A percentile compares a stretch with the other conserved stretches of the same genome.
Conservation (phyloP, 805 yeast species). For the Zygosaccharomyces gambellarensis region DNA sequence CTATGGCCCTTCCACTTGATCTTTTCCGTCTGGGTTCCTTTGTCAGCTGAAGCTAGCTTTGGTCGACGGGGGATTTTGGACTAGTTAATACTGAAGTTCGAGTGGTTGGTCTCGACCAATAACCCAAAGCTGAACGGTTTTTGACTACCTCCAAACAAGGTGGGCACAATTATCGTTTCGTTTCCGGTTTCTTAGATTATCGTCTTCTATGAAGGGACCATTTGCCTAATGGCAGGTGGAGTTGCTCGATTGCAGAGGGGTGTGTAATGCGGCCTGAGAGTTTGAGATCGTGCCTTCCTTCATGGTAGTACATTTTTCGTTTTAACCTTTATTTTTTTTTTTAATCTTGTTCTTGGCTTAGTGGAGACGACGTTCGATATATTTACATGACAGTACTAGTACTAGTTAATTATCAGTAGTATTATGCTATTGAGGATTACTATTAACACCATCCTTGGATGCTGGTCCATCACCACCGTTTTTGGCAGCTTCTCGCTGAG, state of each 20-base stretch:
- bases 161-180: conserved; percentile 37
- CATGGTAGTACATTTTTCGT: conserved; percentile 32
- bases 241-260: conserved; percentile 33
- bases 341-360: neutral
- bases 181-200: conserved; percentile 41
- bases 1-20: conserved; percentile 30
- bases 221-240: conserved; percentile 2
- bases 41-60: conserved; percentile 5
- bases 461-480: conserved; percentile 4
- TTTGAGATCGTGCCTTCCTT: conserved; percentile 35
- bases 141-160: conserved; percentile 38
- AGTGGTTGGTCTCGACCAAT: conserved; percentile 25
- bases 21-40: conserved; percentile 19
- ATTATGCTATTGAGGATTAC: conserved; percentile 3
- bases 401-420: neutral
- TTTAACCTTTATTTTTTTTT: neutral
- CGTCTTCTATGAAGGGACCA: conserved; percentile 29
- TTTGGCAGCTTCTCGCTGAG: conserved; percentile 22
- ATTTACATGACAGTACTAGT: neutral
- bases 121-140: conserved; percentile 39
- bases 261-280: conserved; percentile 32
- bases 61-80: conserved; percentile 11
- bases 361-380: neutral
- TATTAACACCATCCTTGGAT: neutral
- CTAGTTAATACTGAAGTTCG: conserved; percentile 36